A percentile compares a stretch with the other conserved stretches of the same genome.
Conservation (phyloP, 78 protist genomes). For the Acrasis kona region DNA sequence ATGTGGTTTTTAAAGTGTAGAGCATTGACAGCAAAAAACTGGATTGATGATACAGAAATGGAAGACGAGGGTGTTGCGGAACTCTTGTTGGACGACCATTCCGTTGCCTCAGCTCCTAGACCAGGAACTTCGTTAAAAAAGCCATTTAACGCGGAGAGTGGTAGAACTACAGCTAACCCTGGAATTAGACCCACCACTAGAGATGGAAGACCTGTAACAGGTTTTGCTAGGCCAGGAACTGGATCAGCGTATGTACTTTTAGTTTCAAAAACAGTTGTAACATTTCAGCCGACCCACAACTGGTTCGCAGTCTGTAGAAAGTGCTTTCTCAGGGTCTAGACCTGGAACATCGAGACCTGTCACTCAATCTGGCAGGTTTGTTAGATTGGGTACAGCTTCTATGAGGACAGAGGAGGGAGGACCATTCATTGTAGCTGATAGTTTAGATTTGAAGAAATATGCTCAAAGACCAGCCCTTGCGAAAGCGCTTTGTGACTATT, state of each 20-base stretch:
- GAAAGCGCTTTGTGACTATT: conserved; percentile 43
- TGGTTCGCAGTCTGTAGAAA: neutral
- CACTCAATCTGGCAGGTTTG: conserved; percentile 34
- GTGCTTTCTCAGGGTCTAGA: conserved; percentile 9
- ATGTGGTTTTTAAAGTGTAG: conserved; percentile 14
- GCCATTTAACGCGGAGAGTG: neutral
- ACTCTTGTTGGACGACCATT: conserved; percentile 20
- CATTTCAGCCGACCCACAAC: neutral
- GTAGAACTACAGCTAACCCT: neutral
- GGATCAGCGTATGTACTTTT: too few relatives aligned
- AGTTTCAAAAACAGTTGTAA: too few relatives aligned
- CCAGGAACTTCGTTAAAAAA: conserved; percentile 50
- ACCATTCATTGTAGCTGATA: conserved; percentile 37
- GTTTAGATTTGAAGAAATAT: conserved; percentile 47
- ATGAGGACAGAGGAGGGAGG: conserved; percentile 22
- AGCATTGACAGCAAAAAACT: conserved; percentile 21
- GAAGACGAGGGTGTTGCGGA: conserved; percentile 39
- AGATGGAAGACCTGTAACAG: conserved; percentile 60
- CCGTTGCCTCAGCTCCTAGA: conserved; percentile 7
- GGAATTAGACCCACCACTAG: conserved; percentile 46
- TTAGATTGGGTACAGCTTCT: conserved; percentile 79
- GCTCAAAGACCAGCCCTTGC: conserved; percentile 59
- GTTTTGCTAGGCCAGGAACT: conserved; percentile 75
- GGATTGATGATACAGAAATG: conserved; percentile 35
- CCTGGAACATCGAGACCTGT: conserved; percentile 54